These are phyloP conservation scores for Phascolomyces articulosus DNA, from an alignment of 371 early-diverging fungal species.

Conservation along the genomic window DNA sequence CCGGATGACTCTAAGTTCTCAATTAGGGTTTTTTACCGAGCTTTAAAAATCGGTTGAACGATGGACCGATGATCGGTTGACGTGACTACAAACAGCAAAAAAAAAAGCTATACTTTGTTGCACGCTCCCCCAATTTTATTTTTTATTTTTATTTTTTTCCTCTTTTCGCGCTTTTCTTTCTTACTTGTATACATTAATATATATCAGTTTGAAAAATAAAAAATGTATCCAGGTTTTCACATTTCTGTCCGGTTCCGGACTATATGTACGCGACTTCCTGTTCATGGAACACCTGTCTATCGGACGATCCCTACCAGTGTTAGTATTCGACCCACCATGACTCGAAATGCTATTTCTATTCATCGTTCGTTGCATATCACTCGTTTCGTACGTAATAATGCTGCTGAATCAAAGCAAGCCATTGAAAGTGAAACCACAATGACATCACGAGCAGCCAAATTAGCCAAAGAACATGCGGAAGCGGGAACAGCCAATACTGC, in stretches of 20 bases:
- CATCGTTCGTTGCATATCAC: not conserved
- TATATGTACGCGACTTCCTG: constrained; percentile 18
- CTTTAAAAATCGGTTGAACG: not conserved
- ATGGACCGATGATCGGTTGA: not conserved
- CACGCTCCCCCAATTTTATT: not conserved
- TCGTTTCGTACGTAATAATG: constrained; percentile 20
- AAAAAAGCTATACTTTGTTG: not conserved
- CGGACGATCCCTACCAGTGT: constrained; percentile 10
- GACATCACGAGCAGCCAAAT: constrained; percentile 45
- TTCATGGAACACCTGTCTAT: constrained; percentile 6
- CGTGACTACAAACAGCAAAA: not conserved
- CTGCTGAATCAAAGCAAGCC: constrained; percentile 25
- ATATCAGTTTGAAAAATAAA: no score
- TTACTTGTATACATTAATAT: no score
- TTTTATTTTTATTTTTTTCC: not conserved
- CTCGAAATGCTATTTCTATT: constrained; percentile 8
- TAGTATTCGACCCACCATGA: constrained; percentile 7
- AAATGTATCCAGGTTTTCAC: constrained; percentile 1
- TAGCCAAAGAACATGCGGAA: constrained; percentile 39
- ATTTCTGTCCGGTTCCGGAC: constrained; percentile 16
- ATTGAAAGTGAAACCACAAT: constrained; percentile 41
- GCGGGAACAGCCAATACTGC: not conserved
- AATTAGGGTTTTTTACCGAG: not conserved
- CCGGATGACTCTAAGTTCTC: no score
- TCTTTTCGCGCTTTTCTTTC: no score